Evolutionary conservation across 2,329 filamentous ascomycete genomes (phyloP).

Genomic region (Fusarium succisae): DNA sequence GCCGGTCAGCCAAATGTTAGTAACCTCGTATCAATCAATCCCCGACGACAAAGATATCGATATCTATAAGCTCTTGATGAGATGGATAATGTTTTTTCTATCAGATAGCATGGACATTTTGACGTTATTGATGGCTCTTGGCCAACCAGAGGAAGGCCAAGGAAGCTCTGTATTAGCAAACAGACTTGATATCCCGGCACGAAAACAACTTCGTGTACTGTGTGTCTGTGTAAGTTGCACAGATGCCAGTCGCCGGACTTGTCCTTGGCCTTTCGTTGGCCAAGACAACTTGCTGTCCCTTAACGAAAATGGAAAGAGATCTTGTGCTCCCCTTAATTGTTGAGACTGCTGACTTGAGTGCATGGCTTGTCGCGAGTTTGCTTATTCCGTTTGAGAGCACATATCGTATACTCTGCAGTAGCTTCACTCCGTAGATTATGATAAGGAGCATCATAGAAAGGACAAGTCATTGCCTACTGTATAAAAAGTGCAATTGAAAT

Average conservation of each 20-base stretch:
- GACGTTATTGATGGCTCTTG: fast-evolving
- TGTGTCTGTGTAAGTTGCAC: not conserved
- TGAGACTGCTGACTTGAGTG: not conserved
- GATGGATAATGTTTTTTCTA: not conserved
- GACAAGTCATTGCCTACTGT: not conserved
- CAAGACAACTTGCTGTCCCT: not conserved
- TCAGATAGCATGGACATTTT: fast-evolving
- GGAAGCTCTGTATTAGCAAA: not conserved
- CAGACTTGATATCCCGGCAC: no score
- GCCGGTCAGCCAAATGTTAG: constrained; percentile 2
- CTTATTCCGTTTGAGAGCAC: not conserved
- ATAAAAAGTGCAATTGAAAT: not conserved
- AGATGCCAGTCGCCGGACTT: not conserved
- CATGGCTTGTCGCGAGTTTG: not conserved
- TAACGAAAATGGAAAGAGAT: not conserved
- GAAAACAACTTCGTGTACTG: not conserved
- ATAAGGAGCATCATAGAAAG: not conserved
- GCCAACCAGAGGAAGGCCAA: not conserved
- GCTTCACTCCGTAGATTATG: not conserved
- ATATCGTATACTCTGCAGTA: not conserved
- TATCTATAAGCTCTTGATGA: not conserved
- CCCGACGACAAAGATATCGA: not conserved
- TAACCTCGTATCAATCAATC: constrained; percentile 13
- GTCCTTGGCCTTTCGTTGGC: not conserved
- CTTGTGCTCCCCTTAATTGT: not conserved